Conservation (phyloP, 352 stramenopile genomes). For the Saprolegnia diclina region DNA sequence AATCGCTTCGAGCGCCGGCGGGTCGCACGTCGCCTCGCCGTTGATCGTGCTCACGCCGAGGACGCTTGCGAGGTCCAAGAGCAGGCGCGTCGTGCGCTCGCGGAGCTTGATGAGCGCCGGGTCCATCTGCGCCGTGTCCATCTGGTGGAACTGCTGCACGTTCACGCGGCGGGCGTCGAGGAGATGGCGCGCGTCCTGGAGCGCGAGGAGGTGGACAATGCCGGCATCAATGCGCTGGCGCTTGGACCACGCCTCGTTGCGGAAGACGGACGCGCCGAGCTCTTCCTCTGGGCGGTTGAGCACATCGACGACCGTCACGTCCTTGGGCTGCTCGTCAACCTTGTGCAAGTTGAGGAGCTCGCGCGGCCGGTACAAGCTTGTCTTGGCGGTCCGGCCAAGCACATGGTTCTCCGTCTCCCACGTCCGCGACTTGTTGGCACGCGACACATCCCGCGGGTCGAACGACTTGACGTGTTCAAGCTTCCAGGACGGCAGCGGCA, state of each 20-base stretch:
- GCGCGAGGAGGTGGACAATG: slow-evolving; percentile 65
- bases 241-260: slow-evolving; percentile 60
- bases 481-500: slow-evolving; percentile 75
- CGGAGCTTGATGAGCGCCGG: slow-evolving; percentile 61
- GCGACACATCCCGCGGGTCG: slow-evolving; percentile 50
- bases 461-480: slow-evolving; percentile 78
- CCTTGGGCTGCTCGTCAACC: slow-evolving; percentile 32
- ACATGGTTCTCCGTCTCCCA: slow-evolving; percentile 72
- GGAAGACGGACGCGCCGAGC: slow-evolving; percentile 47
- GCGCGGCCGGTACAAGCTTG: slow-evolving; percentile 71
- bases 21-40: slow-evolving; percentile 42
- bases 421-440: slow-evolving; percentile 54
- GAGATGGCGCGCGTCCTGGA: slow-evolving; percentile 77
- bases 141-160: slow-evolving; percentile 80
- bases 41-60: slow-evolving; percentile 41
- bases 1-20: slow-evolving; percentile 50
- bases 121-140: slow-evolving; percentile 65
- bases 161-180: slow-evolving; percentile 77
- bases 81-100: slow-evolving; percentile 52
- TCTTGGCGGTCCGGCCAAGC: slow-evolving; percentile 69
- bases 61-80: slow-evolving; percentile 59
- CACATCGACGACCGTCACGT: slow-evolving; percentile 45
- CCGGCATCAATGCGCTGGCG: slow-evolving; percentile 70
- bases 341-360: slow-evolving; percentile 49
- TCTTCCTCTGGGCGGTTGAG: slow-evolving; percentile 34